These are phyloP conservation scores for Fraxinus sp. DNA, from an alignment of 305 asterid species.

Conservation along the genomic window DNA sequence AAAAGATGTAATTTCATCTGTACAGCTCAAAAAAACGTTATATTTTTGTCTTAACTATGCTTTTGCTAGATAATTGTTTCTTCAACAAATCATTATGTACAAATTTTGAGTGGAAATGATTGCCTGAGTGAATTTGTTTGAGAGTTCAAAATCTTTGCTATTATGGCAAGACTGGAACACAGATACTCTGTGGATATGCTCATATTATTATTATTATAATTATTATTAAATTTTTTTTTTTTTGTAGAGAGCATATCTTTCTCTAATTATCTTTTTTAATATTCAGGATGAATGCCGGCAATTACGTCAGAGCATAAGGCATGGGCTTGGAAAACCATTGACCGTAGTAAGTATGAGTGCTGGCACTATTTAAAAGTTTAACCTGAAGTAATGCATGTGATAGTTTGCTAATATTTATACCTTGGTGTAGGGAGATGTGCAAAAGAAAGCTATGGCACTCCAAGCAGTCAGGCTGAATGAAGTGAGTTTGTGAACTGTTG, in stretches of 20 bases:
- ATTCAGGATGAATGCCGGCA: conserved; percentile 81
- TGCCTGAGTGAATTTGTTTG: background rate
- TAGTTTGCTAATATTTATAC: conserved; percentile 20
- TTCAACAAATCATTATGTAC: background rate
- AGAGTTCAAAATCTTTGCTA: background rate
- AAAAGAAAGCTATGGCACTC: conserved; percentile 70
- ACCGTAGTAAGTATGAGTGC: conserved; percentile 68
- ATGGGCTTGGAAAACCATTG: conserved; percentile 68
- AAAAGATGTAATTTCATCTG: background rate
- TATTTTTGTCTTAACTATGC: background rate
- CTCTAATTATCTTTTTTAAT: conserved; percentile 22
- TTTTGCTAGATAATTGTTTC: background rate
- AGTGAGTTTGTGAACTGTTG: conserved; percentile 46
- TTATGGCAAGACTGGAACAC: background rate
- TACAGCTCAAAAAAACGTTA: background rate
- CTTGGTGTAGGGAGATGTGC: conserved; percentile 68
- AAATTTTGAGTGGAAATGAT: background rate
- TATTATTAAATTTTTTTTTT: background rate
- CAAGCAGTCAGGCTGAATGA: conserved; percentile 62
- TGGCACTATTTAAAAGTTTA: conserved; percentile 17
- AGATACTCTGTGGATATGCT: background rate
- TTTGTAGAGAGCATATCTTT: conserved; percentile 1
- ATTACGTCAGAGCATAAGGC: conserved; percentile 77
- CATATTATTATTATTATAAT: background rate
- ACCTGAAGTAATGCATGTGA: conserved; percentile 15